Evolutionary conservation across 2,329 filamentous ascomycete species (phyloP), one percentile per base, ranked within the genome.

Genomic region (Colletotrichum destructivum): DNA sequence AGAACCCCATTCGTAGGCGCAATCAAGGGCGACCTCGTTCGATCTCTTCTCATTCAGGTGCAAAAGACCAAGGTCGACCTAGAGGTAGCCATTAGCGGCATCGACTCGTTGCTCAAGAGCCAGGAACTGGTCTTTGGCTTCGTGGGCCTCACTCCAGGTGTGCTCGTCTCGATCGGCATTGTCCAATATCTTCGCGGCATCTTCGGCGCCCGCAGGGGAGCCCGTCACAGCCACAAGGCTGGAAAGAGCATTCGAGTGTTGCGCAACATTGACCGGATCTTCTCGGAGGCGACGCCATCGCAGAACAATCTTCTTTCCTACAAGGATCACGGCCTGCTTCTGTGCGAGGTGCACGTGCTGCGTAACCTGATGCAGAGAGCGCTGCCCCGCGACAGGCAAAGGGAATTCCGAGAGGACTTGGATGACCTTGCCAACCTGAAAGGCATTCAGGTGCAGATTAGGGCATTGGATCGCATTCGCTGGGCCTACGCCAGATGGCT

Each of bases 41-140:
- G 96, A 62, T 95, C 96, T 5, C 89, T 99, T 38, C 87, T 99
- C 55, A 98, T 99, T 66, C 96, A 99, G 79, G 92, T 99, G 47
- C 96, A 99, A 79, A 99, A 99, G 87, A 98, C 96, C 26, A 99
- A 99, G 85, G 96, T 99, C 11, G 96, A 99, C 78, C 91, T 99
- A 15, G 96, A 99, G 81, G 92, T 98, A 73, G 96, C 96, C 16
- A 95, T 99, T 84, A 94, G 93, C 71, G 96, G 96, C 21, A 99
- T 99, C 75, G 96, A 99, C 84, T 91, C 94, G 44, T 88, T 99
- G 42, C 88, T 99, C 69, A 98, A 96, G 84, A 98, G 95, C 78
- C 96, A 99, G 79, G 96, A 99, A 80, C 88, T 99, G 59, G 94
- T 99, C 31, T 99, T 99, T 83, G 96, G 94, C n/a, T 98, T 99